These are phyloP conservation scores for Taxillus chinensis DNA, from an alignment of 164 flowering plant genomes.

Conservation along the genomic window DNA sequence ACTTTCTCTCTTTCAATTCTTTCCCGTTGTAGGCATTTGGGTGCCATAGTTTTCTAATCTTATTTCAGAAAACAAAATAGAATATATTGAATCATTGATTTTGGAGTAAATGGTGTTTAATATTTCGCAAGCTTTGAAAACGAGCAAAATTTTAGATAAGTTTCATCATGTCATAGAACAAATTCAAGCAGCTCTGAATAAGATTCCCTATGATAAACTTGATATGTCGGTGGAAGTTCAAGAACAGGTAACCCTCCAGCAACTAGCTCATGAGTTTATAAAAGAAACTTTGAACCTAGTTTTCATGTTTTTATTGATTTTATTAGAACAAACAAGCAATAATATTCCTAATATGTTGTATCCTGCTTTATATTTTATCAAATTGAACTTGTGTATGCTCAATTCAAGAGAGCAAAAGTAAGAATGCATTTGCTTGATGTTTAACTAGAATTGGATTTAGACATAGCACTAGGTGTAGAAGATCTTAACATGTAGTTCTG, in stretches of 20 bases:
- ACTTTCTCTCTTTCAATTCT: too few species aligned
- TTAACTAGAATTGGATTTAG: conserved; percentile 48
- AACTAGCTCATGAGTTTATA: not conserved
- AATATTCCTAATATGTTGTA: too few species aligned
- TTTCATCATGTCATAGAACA: conserved; percentile 46
- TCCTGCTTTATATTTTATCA: conserved; percentile 14
- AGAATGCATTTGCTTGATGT: conserved; percentile 43
- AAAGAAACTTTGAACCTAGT: not conserved
- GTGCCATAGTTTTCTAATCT: not conserved
- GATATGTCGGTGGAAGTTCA: conserved; percentile 62
- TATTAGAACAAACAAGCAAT: too few species aligned
- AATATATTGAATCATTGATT: not conserved
- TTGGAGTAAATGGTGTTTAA: not conserved
- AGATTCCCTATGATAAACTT: conserved; percentile 44
- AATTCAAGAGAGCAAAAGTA: conserved; percentile 69
- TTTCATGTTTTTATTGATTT: not conserved
- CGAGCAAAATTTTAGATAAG: conserved; percentile 27
- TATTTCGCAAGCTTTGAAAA: conserved; percentile 46
- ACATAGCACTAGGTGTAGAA: conserved; percentile 34
- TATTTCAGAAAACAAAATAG: not conserved
- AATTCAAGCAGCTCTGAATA: conserved; percentile 52
- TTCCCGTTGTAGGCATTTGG: not conserved
- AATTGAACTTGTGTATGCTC: conserved; percentile 78
- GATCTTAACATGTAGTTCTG: conserved; percentile 40
- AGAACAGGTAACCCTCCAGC: conserved; percentile 52